Evolutionary conservation across 306 rosid species (phyloP).

Genomic region (Castanea mollissima): DNA sequence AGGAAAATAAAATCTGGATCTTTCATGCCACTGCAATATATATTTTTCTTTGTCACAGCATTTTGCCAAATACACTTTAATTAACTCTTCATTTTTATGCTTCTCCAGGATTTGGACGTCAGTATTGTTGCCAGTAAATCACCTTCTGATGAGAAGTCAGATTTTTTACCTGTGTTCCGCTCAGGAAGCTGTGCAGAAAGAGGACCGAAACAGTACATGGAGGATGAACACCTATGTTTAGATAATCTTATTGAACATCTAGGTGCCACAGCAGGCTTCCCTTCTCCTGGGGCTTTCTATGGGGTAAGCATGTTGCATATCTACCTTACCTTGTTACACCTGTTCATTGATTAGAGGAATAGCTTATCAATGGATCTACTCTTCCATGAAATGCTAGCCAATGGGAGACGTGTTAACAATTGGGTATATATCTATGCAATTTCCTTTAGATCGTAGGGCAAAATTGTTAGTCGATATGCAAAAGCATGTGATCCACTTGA

Average conservation of each 20-base stretch:
- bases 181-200: conserved; percentile 90
- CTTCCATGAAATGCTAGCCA: neutral
- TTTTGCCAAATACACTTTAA: neutral
- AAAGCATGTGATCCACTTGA: neutral
- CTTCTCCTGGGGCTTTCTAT: conserved; percentile 68
- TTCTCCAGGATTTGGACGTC: conserved; percentile 49
- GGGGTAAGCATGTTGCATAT: conserved; percentile 52
- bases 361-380: conserved; percentile 1
- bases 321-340: neutral
- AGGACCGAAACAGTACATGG: conserved; percentile 86
- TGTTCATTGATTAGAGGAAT: conserved; percentile 13
- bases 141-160: conserved; percentile 49
- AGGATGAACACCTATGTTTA: conserved; percentile 75
- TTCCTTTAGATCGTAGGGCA: neutral
- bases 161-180: conserved; percentile 56
- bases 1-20: neutral
- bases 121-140: conserved; percentile 47
- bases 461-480: neutral
- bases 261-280: conserved; percentile 43
- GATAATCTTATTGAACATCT: conserved; percentile 61
- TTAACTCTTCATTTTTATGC: neutral
- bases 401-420: neutral
- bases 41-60: neutral
- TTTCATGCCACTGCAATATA: neutral
- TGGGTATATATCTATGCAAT: neutral